phyloP scores from a whole-genome alignment of 805 yeast genomes.

The Teunomyces gatunensis region DNA sequence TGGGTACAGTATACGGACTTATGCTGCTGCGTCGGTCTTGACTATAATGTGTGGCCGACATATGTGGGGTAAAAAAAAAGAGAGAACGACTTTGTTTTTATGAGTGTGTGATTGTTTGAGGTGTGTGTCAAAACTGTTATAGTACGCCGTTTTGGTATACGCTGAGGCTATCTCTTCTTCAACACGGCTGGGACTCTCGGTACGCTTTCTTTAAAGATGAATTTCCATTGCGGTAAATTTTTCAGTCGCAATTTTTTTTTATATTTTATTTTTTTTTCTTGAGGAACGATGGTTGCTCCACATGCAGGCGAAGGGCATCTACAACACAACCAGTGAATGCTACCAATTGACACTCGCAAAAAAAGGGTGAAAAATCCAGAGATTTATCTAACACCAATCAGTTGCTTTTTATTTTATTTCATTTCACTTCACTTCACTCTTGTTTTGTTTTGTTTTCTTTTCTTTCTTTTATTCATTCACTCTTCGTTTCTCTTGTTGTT shows the following conservation, averaged over 20 bases:
- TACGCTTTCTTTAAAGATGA: background rate
- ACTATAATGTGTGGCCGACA: background rate
- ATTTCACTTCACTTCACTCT: too few species aligned
- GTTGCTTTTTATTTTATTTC: too few species aligned
- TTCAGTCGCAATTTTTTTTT: background rate
- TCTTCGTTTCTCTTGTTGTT: background rate
- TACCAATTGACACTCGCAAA: background rate
- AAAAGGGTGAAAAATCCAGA: too few species aligned
- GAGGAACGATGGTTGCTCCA: background rate
- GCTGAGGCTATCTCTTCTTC: background rate
- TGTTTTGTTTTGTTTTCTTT: background rate
- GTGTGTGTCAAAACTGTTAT: too few species aligned
- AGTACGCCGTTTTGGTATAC: too few species aligned
- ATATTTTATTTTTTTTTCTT: background rate
- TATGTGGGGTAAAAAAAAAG: background rate
- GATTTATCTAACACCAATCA: too few species aligned
- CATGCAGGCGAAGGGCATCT: background rate
- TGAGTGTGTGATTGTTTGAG: background rate
- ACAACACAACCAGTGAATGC: background rate
- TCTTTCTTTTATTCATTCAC: background rate
- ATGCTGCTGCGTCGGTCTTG: slow-evolving; percentile 1
- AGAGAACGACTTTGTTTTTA: too few species aligned
- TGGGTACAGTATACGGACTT: background rate
- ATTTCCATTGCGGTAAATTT: background rate
- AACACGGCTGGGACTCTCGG: background rate